Percentiles rank a stretch among this genome's conserved stretches.
These are phyloP conservation scores for Komagataella phaffii DNA, from an alignment of 805 yeast species.

Conservation along the genomic window DNA sequence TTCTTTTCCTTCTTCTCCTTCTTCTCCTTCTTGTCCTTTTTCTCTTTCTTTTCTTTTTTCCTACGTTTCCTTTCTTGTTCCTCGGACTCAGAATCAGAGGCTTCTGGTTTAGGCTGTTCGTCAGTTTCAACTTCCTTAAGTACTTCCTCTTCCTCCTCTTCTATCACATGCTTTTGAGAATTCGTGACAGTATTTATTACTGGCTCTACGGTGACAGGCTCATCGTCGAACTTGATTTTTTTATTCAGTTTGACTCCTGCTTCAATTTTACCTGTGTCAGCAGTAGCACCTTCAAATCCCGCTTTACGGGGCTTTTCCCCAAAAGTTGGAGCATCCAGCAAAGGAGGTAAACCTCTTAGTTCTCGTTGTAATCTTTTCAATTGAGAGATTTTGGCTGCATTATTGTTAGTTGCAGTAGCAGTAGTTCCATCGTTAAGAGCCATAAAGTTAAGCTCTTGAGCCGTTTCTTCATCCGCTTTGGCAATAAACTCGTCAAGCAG, in stretches of 20 bases:
- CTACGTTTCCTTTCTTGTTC: constrained; percentile 9
- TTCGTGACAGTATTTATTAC: background rate
- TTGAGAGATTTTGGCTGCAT: constrained; percentile 16
- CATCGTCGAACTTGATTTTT: constrained; percentile 5
- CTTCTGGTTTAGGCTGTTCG: constrained; percentile 1
- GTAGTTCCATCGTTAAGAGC: background rate
- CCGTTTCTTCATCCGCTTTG: constrained; percentile 9
- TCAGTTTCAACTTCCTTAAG: constrained; percentile 1
- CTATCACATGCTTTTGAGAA: background rate
- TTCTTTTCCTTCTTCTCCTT: constrained; percentile 1
- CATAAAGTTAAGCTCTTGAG: constrained; percentile 2
- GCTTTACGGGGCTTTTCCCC: constrained; percentile 8
- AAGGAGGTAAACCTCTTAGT: constrained; percentile 22
- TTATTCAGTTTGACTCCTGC: constrained; percentile 3
- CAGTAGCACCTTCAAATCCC: background rate
- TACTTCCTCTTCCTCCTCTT: background rate
- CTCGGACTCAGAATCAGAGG: constrained; percentile 1
- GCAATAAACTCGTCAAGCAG: constrained; percentile 13
- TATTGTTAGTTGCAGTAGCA: constrained; percentile 12
- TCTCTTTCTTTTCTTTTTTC: constrained; percentile 6
- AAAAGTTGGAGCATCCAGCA: constrained; percentile 6
- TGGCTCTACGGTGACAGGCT: background rate
- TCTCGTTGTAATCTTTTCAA: constrained; percentile 23
- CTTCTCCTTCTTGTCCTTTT: background rate
- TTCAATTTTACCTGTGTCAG: background rate